phyloP scores from a whole-genome alignment of 768 basidiomycete species.

The Leucocoprinus leucothites region DNA sequence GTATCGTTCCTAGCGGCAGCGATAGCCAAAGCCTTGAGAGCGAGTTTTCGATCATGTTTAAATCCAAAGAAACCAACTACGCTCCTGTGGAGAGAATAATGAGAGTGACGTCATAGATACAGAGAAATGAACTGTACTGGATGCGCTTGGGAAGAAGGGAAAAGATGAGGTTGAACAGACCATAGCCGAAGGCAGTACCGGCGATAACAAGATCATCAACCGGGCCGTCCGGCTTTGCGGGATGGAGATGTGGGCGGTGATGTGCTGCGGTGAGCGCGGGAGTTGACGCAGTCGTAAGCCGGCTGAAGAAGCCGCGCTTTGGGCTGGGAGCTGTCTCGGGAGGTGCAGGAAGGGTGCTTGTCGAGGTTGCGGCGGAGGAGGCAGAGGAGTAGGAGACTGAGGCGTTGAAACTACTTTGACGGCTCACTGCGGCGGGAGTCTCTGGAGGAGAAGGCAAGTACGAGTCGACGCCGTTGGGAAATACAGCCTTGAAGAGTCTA shows the following conservation, averaged over 20 bases:
- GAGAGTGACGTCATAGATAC: neutral
- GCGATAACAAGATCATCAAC: conserved; percentile 72
- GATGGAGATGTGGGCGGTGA: conserved; percentile 15
- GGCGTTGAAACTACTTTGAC: conserved; percentile 13
- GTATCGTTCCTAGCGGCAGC: conserved; percentile 66
- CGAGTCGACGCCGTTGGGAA: conserved; percentile 54
- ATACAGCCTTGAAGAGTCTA: conserved; percentile 65
- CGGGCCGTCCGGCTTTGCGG: conserved; percentile 41
- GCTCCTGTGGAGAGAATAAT: conserved; percentile 33
- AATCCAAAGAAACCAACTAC: conserved; percentile 78
- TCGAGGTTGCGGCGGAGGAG: conserved; percentile 17
- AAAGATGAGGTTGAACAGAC: conserved; percentile 78
- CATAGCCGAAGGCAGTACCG: conserved; percentile 76
- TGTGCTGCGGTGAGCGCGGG: conserved; percentile 17
- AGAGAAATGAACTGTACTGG: conserved; percentile 39
- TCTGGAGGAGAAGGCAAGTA: conserved; percentile 33
- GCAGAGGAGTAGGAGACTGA: conserved; percentile 22
- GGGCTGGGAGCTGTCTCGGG: neutral
- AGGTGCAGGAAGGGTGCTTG: conserved; percentile 13
- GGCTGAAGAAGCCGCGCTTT: conserved; percentile 2
- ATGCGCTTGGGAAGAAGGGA: conserved; percentile 70
- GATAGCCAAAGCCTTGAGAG: conserved; percentile 65
- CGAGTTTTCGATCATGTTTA: conserved; percentile 66
- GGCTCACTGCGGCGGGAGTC: conserved; percentile 19
- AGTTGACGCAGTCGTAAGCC: conserved; percentile 11